phyloP scores from a whole-genome alignment of 495 filamentous ascomycete genomes.

The Penicillium subrubescens region DNA sequence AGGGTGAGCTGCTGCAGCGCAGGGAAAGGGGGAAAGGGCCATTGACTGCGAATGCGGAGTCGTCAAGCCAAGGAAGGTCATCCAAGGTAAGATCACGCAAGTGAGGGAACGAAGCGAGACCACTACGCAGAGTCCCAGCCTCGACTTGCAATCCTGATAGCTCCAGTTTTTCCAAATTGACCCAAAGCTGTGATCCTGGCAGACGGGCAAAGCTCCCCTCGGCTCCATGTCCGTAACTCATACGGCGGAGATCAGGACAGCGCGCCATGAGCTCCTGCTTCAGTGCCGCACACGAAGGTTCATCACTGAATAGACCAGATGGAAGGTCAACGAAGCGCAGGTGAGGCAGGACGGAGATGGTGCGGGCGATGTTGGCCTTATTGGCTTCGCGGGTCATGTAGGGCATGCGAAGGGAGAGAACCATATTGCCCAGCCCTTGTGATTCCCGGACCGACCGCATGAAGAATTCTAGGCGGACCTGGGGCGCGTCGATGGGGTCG shows the following conservation, averaged over 20 bases:
- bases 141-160: conserved; percentile 74
- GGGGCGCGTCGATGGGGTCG: conserved; percentile 75
- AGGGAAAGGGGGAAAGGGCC: conserved; percentile 67
- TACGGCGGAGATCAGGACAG: conserved; percentile 82
- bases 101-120: conserved; percentile 63
- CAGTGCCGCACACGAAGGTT: conserved; percentile 70
- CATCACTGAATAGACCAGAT: conserved; percentile 74
- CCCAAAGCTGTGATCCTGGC: conserved; percentile 67
- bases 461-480: conserved; percentile 73
- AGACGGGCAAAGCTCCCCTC: conserved; percentile 78
- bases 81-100: conserved; percentile 74
- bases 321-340: conserved; percentile 91
- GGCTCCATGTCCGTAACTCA: conserved; percentile 77
- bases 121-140: conserved; percentile 65
- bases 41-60: conserved; percentile 67
- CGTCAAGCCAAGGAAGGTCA: conserved; percentile 68
- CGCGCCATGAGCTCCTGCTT: conserved; percentile 81
- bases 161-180: conserved; percentile 77
- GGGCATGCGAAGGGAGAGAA: conserved; percentile 83
- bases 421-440: conserved; percentile 61
- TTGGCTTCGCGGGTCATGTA: conserved; percentile 93
- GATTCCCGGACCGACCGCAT: conserved; percentile 79
- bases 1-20: conserved; percentile 69
- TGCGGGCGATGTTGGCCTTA: conserved; percentile 81
- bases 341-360: conserved; percentile 81